phyloP scores from a whole-genome alignment of 441 rosid genomes.

The Kokia cookei region DNA sequence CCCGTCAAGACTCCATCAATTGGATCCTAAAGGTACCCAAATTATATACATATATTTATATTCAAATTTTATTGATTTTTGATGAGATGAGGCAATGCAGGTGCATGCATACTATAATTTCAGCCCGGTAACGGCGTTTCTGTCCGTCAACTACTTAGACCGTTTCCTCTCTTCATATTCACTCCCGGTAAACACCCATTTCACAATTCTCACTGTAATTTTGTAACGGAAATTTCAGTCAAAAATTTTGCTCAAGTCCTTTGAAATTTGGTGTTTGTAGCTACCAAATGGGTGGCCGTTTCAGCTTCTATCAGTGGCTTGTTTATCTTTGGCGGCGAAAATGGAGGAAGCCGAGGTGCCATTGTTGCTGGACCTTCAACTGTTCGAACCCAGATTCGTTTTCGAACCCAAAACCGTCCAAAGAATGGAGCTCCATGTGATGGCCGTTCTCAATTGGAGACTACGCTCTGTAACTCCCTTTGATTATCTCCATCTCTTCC shows the following conservation, averaged over 20 bases:
- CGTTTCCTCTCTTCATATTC: constrained; percentile 63
- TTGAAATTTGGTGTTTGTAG: constrained; percentile 12
- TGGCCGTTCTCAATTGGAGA: constrained; percentile 45
- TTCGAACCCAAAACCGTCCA: constrained; percentile 39
- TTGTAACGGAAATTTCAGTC: background rate
- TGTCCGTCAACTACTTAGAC: constrained; percentile 67
- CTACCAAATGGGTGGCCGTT: constrained; percentile 56
- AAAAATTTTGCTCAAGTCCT: background rate
- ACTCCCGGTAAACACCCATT: constrained; percentile 36
- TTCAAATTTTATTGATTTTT: background rate
- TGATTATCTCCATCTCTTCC: constrained; percentile 39
- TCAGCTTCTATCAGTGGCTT: constrained; percentile 76
- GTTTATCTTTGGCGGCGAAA: constrained; percentile 80
- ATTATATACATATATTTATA: background rate
- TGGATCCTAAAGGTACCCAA: constrained; percentile 51
- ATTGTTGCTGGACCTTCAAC: constrained; percentile 51
- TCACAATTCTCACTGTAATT: background rate
- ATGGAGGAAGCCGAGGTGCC: constrained; percentile 72
- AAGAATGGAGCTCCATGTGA: constrained; percentile 50
- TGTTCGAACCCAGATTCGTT: constrained; percentile 37
- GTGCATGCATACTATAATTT: constrained; percentile 59
- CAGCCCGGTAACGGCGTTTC: constrained; percentile 50
- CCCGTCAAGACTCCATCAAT: constrained; percentile 59
- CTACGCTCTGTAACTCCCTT: constrained; percentile 50
- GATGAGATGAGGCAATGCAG: constrained; percentile 27